Conservation (phyloP, 2,329 filamentous ascomycete species). For the Clarireedia hainanense region DNA sequence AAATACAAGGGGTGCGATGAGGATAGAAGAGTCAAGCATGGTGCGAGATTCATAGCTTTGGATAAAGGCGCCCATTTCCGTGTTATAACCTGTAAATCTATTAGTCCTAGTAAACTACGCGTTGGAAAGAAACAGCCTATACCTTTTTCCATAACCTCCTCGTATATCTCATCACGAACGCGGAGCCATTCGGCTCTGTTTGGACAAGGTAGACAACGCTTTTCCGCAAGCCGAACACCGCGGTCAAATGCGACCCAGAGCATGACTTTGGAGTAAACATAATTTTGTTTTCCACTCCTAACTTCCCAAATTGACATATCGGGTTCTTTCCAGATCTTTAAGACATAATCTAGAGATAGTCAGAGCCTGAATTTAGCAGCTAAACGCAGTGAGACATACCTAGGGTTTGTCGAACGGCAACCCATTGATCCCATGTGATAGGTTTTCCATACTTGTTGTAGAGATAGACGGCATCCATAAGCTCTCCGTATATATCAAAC, state of each 20-base stretch:
- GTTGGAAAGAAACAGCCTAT: neutral
- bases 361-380: constrained; percentile 8
- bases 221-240: constrained; percentile 64
- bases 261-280: constrained; percentile 77
- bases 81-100: constrained; percentile 51
- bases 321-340: constrained; percentile 57
- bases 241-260: constrained; percentile 77
- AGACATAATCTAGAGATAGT: constrained; percentile 50
- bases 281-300: constrained; percentile 66
- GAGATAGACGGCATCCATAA: constrained; percentile 70
- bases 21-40: constrained; percentile 63
- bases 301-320: constrained; percentile 86
- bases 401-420: constrained; percentile 58
- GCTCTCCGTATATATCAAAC: constrained; percentile 72
- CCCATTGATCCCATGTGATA: constrained; percentile 69
- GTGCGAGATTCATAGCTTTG: constrained; percentile 69
- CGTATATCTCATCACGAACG: constrained; percentile 60
- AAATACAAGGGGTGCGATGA: constrained; percentile 72
- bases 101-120: neutral
- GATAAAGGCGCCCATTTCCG: constrained; percentile 59
- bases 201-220: constrained; percentile 67
- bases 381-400: constrained; percentile 30
- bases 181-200: constrained; percentile 59
- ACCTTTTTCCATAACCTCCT: constrained; percentile 69
- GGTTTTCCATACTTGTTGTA: constrained; percentile 77